These are phyloP conservation scores for Aspergillus tanneri DNA, from an alignment of 2,329 filamentous ascomycete genomes.

Conservation along the genomic window DNA sequence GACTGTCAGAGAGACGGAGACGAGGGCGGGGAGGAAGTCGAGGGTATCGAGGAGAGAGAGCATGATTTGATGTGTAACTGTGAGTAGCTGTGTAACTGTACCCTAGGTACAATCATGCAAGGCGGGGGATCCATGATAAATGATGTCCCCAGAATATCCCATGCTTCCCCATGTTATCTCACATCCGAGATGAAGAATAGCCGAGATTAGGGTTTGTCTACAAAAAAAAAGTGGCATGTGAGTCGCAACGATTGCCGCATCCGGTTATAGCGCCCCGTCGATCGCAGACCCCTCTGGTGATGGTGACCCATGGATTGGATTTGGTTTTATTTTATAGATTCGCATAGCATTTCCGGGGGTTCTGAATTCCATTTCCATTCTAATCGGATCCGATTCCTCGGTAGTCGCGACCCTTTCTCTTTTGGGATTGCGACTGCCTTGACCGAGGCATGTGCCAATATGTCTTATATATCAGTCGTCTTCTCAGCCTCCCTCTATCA, in stretches of 20 bases:
- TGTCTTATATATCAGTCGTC: neutral
- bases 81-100: too few species aligned
- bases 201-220: neutral
- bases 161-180: too few species aligned
- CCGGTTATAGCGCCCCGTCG: conserved; percentile 13
- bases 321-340: neutral
- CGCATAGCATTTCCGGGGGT: neutral
- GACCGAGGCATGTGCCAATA: conserved; percentile 25
- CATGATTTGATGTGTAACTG: conserved; percentile 10
- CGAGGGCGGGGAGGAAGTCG: conserved; percentile 35
- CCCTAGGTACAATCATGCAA: too few species aligned
- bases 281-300: too few species aligned
- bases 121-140: neutral
- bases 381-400: neutral
- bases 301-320: too few species aligned
- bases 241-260: conserved; percentile 22
- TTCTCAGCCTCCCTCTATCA: neutral
- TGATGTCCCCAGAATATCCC: too few species aligned
- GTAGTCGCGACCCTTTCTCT: conserved; percentile 10
- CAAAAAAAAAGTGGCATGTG: conserved; percentile 2
- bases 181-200: neutral
- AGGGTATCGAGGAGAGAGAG: conserved; percentile 33
- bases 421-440: conserved; percentile 12
- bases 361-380: too few species aligned
- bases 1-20: conserved; percentile 26